These are phyloP conservation scores for Aspergillus pseudoterreus DNA, from an alignment of 2,329 filamentous ascomycete species.

Conservation along the genomic window DNA sequence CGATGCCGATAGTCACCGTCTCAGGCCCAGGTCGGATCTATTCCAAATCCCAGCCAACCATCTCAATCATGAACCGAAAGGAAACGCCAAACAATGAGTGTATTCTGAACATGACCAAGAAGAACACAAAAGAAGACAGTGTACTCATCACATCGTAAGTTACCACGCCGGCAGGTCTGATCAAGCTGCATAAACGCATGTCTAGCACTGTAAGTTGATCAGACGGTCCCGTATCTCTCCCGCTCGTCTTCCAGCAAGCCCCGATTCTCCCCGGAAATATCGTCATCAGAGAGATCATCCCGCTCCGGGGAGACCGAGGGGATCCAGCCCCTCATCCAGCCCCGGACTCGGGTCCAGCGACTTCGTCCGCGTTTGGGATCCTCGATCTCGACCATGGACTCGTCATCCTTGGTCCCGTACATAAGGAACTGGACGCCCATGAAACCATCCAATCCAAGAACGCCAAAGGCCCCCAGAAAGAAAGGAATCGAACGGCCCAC, in stretches of 20 bases:
- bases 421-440: conserved; percentile 61
- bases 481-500: conserved; percentile 58
- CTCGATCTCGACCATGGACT: conserved; percentile 46
- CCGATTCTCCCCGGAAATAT: conserved; percentile 24
- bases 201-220: conserved; percentile 4
- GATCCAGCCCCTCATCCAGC: conserved; percentile 66
- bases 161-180: neutral
- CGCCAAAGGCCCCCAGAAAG: conserved; percentile 63
- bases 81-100: neutral
- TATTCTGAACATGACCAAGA: neutral
- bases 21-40: no score
- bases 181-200: neutral
- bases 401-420: conserved; percentile 50
- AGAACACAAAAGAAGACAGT: neutral
- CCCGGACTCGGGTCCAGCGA: conserved; percentile 56
- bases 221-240: conserved; percentile 34
- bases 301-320: conserved; percentile 45
- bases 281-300: conserved; percentile 15
- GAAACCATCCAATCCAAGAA: conserved; percentile 58
- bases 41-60: no score
- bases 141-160: neutral
- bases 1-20: no score
- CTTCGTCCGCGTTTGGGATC: conserved; percentile 40
- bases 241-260: conserved; percentile 26
- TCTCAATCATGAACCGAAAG: neutral